Percentiles rank a stretch among this genome's conserved stretches.
phyloP scores from a whole-genome alignment of 345 rosid genomes.

The Microthlaspi erraticum region DNA sequence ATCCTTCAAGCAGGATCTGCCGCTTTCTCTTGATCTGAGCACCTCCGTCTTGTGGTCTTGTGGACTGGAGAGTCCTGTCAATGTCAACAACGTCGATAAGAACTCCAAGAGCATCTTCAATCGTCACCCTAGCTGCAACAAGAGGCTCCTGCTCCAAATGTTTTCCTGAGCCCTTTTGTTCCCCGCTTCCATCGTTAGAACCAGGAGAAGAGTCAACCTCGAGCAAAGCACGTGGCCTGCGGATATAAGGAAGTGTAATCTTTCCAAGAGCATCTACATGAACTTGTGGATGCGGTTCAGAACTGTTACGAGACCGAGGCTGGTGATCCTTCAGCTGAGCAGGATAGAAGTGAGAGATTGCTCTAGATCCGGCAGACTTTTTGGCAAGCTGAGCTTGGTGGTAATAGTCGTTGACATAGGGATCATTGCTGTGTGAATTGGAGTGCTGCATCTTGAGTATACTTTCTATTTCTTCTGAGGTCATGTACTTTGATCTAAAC shows the following conservation, averaged over 20 bases:
- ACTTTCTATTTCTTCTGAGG: slow-evolving; percentile 91
- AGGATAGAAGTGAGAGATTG: slow-evolving; percentile 70
- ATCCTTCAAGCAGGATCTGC: slow-evolving; percentile 77
- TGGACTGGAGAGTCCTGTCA: slow-evolving; percentile 70
- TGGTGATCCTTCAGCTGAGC: slow-evolving; percentile 79
- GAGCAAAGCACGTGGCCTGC: slow-evolving; percentile 78
- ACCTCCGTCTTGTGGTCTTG: slow-evolving; percentile 88
- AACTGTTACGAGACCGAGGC: slow-evolving; percentile 75
- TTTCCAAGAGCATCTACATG: slow-evolving; percentile 72
- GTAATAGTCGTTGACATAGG: slow-evolving; percentile 90
- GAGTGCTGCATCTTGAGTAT: slow-evolving; percentile 97
- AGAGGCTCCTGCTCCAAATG: slow-evolving; percentile 95
- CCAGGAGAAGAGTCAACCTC: slow-evolving; percentile 68
- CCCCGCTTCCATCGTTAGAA: slow-evolving; percentile 59
- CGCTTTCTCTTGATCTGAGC: slow-evolving; percentile 76
- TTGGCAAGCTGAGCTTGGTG: slow-evolving; percentile 91
- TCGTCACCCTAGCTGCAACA: slow-evolving; percentile 93
- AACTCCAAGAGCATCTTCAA: slow-evolving; percentile 78
- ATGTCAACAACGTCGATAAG: slow-evolving; percentile 93
- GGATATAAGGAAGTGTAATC: slow-evolving; percentile 64
- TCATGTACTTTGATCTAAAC: slow-evolving; percentile 92
- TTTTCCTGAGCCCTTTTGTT: slow-evolving; percentile 65
- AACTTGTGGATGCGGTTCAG: slow-evolving; percentile 65
- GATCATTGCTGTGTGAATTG: slow-evolving; percentile 85
- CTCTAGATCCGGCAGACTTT: slow-evolving; percentile 64